A percentile compares a stretch with the other conserved stretches of the same genome.
Evolutionary conservation across 805 yeast genomes (phyloP).

Genomic region (Debaryomyces prosopidis): DNA sequence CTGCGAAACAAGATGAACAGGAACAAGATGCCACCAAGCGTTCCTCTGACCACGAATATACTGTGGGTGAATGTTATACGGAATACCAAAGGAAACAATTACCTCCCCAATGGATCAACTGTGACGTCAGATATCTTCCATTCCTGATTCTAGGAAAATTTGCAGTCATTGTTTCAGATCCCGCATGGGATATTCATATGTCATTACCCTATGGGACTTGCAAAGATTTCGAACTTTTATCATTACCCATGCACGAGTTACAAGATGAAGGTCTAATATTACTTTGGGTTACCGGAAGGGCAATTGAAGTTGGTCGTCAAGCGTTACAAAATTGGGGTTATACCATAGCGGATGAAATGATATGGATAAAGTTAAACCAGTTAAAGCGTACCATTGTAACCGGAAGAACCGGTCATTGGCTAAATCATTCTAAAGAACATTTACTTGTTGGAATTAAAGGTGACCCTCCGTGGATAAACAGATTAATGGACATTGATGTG

Average conservation of each 20-base stretch:
- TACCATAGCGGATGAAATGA: constrained; percentile 68
- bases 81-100: constrained; percentile 30
- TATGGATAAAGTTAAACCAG: constrained; percentile 92
- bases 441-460: constrained; percentile 85
- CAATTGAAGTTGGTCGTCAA: constrained; percentile 82
- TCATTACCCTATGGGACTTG: constrained; percentile 75
- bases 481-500: constrained; percentile 68
- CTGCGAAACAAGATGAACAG: constrained; percentile 6
- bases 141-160: constrained; percentile 73
- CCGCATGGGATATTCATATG: constrained; percentile 97
- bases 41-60: constrained; percentile 37
- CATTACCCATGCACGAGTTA: constrained; percentile 62
- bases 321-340: constrained; percentile 85
- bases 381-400: constrained; percentile 86
- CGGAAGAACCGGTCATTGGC: constrained; percentile 97
- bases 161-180: constrained; percentile 84
- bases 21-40: constrained; percentile 9
- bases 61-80: constrained; percentile 48
- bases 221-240: constrained; percentile 71
- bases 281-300: constrained; percentile 95
- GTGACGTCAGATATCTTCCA: constrained; percentile 78
- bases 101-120: constrained; percentile 84
- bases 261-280: constrained; percentile 84
- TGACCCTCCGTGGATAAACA: constrained; percentile 67
- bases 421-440: constrained; percentile 93